A percentile compares a stretch with the other conserved stretches of the same genome.
Evolutionary conservation across 2,329 filamentous ascomycete genomes (phyloP).

Genomic region (Phyllosticta citrichinensis): DNA sequence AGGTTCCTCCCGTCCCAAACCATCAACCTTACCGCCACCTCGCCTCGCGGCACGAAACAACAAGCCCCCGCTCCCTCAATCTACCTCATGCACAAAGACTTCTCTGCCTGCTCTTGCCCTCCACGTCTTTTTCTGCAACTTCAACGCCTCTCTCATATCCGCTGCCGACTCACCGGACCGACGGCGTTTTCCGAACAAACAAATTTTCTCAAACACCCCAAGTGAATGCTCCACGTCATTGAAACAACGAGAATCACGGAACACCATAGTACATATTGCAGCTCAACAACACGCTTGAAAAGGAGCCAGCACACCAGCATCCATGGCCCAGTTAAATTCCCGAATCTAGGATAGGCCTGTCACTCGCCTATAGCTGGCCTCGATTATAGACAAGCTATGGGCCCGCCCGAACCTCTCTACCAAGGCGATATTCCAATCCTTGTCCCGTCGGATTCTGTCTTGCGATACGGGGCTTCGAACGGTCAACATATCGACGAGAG

Average conservation of each 20-base stretch:
- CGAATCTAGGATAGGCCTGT: too few species aligned
- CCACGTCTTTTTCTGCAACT: background rate
- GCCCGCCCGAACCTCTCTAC: background rate
- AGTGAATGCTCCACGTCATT: background rate
- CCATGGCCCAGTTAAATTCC: too few species aligned
- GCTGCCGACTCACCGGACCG: background rate
- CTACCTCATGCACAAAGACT: background rate
- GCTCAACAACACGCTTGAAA: background rate
- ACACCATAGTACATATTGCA: too few species aligned
- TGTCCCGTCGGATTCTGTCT: background rate
- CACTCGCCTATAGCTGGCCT: too few species aligned
- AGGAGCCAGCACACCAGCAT: too few species aligned
- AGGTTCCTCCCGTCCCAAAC: background rate
- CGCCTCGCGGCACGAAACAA: background rate
- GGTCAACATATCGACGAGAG: background rate
- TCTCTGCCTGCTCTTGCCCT: background rate
- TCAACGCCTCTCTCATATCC: background rate
- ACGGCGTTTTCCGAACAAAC: background rate
- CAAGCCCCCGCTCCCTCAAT: background rate
- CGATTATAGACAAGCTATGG: background rate
- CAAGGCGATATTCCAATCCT: background rate
- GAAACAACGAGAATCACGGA: background rate
- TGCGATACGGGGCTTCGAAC: too few species aligned
- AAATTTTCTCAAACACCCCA: background rate
- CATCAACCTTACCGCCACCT: background rate